Evolutionary conservation across 768 basidiomycete genomes (phyloP), one percentile per base, ranked within the genome.

Genomic region (Russula abietina): DNA sequence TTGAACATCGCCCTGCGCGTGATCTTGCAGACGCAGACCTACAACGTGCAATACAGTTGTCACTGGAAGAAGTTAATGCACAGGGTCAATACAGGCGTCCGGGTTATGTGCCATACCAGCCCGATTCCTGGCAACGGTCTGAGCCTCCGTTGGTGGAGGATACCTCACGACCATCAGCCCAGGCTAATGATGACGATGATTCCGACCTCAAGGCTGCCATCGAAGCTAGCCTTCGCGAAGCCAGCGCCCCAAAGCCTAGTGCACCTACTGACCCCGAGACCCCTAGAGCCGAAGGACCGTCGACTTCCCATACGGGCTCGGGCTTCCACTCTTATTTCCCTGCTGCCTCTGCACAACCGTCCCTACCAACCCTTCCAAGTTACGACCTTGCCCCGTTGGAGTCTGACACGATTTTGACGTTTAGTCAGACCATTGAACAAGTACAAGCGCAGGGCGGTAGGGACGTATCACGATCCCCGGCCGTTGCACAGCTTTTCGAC

Each of bases 121-220:
- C 85, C 17, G 70, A 81, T 14, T 70, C 76, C 24, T 86, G 84
- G 82, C 81, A 82, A 50, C 78, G 79, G 26, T 86, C 86, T 1
- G 86, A 89, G 71, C 88, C 87, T 7, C 92, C 89, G 11, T 55
- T 74, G 17, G 77, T 89, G 48, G 82, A 87, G 60, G 57, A 64
- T 56, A 65, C 69, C 17, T 38, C 53, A 57, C 36, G 51, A 65
- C 55, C 60, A 51, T 70, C 75, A 33, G 33, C 62, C 16, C 68
- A 70, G 17, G 76, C 73, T 3, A 84, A 79, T 12, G 95, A 96
- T 36, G 90, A 96, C 3, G 96, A 99, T 73, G 96, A 99, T 73
- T 89, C 90, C 12, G 94, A 98, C 61, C 78, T 99, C 22, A 83
- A 80, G 62, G 91, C 96, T 22, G 97, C 97, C 0, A 99, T 99